These are phyloP conservation scores for Nannochloropsis gaditana DNA, from an alignment of 108 stramenopile genomes.

Conservation along the genomic window DNA sequence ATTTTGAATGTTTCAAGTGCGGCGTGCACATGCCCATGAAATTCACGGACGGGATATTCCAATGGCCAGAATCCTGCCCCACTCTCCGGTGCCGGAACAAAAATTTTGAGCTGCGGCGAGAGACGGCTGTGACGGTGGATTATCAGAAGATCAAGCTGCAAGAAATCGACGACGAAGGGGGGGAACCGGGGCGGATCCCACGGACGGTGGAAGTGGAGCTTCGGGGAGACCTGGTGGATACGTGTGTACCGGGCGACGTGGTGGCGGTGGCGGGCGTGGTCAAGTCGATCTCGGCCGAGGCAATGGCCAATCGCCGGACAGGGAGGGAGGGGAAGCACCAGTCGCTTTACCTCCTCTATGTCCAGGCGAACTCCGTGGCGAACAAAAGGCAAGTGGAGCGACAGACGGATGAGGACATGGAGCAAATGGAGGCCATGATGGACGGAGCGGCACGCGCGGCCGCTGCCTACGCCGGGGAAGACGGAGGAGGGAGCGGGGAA, in stretches of 20 bases:
- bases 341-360: constrained; percentile 74
- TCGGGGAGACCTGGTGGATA: constrained; percentile 74
- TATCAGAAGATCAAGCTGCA: constrained; percentile 75
- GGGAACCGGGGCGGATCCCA: constrained; percentile 44
- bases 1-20: constrained; percentile 80
- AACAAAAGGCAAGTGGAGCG: constrained; percentile 48
- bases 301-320: constrained; percentile 62
- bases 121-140: constrained; percentile 77
- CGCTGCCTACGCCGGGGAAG: neutral
- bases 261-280: constrained; percentile 81
- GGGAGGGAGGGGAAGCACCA: constrained; percentile 77
- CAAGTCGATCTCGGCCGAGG: constrained; percentile 72
- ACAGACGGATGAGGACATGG: neutral
- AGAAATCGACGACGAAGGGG: constrained; percentile 73
- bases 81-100: constrained; percentile 38
- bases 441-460: neutral
- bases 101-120: constrained; percentile 64
- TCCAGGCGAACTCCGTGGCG: constrained; percentile 76
- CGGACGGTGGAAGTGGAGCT: constrained; percentile 71
- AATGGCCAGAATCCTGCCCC: constrained; percentile 66
- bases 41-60: constrained; percentile 63
- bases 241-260: constrained; percentile 81
- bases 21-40: constrained; percentile 55
- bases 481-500: neutral
- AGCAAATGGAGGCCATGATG: neutral